phyloP scores from a whole-genome alignment of 1,284 basidiomycete genomes.

The Dichomitus squalens region DNA sequence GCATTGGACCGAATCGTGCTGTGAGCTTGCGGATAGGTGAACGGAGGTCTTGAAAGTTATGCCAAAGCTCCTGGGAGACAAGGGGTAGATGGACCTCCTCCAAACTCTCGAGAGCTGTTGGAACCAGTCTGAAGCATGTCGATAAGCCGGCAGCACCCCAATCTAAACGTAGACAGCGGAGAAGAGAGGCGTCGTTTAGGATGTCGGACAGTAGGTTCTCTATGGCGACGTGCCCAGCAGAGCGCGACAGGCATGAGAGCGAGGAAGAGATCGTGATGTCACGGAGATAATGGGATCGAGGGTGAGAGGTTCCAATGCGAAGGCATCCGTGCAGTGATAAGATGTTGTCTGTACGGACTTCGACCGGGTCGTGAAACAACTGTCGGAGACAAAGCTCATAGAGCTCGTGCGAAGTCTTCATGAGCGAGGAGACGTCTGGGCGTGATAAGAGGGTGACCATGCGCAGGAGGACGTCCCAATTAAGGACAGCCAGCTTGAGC shows the following conservation, averaged over 20 bases:
- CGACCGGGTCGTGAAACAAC: conserved; percentile 6
- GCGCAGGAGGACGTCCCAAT: conserved; percentile 15
- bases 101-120: not conserved
- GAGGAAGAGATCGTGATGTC: conserved; percentile 14
- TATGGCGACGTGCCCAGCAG: not conserved
- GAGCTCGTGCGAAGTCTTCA: conserved; percentile 9
- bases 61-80: conserved; percentile 6
- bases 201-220: conserved; percentile 3
- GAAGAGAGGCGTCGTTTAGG: not conserved
- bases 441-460: conserved; percentile 11
- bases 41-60: not conserved
- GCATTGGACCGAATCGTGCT: conserved; percentile 5
- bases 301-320: not conserved
- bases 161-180: conserved; percentile 6
- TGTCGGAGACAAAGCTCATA: conserved; percentile 7
- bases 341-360: conserved; percentile 4
- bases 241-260: not conserved
- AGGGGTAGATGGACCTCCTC: conserved; percentile 7
- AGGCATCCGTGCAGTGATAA: conserved; percentile 7
- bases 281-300: conserved; percentile 5
- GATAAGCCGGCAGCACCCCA: conserved; percentile 16
- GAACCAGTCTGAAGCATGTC: not conserved
- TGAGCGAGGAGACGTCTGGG: conserved; percentile 8
- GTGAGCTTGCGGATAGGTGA: conserved; percentile 7
- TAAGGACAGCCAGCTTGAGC: conserved; percentile 1